Evolutionary conservation across 169 alveolate species (phyloP).

Genomic region (Theileria sp.): DNA sequence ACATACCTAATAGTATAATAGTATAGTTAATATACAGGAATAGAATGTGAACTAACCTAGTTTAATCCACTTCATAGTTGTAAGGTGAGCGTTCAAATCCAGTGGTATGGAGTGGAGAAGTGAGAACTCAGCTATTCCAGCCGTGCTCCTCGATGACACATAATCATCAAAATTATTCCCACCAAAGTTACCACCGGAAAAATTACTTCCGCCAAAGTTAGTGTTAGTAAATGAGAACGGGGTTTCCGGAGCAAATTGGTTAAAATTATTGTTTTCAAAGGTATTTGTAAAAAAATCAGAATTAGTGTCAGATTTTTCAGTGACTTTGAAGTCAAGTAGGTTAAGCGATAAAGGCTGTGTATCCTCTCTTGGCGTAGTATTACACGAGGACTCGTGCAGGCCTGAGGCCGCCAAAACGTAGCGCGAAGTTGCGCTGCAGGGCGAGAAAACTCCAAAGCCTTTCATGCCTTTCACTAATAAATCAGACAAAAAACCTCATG

Average conservation of each 20-base stretch:
- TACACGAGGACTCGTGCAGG: slow-evolving; percentile 42
- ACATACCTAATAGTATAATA: background rate
- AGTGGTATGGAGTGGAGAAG: slow-evolving; percentile 29
- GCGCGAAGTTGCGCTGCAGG: slow-evolving; percentile 56
- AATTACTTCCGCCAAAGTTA: too few relatives aligned
- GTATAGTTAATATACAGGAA: background rate
- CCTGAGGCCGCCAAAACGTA: slow-evolving; percentile 57
- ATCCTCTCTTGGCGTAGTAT: slow-evolving; percentile 36
- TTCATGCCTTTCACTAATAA: slow-evolving; percentile 25
- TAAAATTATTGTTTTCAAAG: slow-evolving; percentile 41
- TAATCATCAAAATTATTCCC: slow-evolving; percentile 42
- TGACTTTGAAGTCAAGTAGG: slow-evolving; percentile 44
- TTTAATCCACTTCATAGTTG: slow-evolving; percentile 51
- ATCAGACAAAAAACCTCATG: background rate
- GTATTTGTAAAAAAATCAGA: slow-evolving; percentile 14
- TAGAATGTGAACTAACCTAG: background rate
- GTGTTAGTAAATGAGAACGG: slow-evolving; percentile 6
- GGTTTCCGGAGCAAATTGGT: slow-evolving; percentile 21
- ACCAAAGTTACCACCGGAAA: background rate
- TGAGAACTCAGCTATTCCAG: slow-evolving; percentile 61
- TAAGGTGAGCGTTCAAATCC: slow-evolving; percentile 16
- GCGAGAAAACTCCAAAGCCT: slow-evolving; percentile 64
- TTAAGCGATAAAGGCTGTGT: slow-evolving; percentile 22
- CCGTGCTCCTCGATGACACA: slow-evolving; percentile 1
- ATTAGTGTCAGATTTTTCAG: slow-evolving; percentile 24